These are phyloP conservation scores for Trifolium fragiferum DNA, from an alignment of 306 rosid genomes.

Conservation along the genomic window DNA sequence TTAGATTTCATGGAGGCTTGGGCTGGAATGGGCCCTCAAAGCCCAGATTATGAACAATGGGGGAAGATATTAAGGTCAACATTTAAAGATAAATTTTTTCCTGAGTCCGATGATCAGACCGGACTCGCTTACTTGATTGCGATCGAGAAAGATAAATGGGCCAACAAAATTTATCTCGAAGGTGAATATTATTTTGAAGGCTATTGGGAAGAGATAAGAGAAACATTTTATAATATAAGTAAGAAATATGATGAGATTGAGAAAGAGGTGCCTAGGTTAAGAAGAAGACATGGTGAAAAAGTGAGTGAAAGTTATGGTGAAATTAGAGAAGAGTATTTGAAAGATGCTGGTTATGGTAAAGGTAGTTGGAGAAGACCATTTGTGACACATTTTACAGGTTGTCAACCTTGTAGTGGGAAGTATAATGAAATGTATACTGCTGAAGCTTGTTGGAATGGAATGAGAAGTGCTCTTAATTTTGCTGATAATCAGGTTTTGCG, in stretches of 20 bases:
- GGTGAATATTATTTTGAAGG: slow-evolving; percentile 73
- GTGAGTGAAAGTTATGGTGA: slow-evolving; percentile 67
- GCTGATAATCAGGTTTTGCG: slow-evolving; percentile 91
- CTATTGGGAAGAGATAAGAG: slow-evolving; percentile 73
- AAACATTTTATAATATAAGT: slow-evolving; percentile 49
- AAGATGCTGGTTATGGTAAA: slow-evolving; percentile 52
- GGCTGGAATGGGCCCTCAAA: slow-evolving; percentile 95
- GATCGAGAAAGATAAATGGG: slow-evolving; percentile 63
- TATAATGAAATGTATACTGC: slow-evolving; percentile 67
- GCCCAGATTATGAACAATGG: slow-evolving; percentile 68
- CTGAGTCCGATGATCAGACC: slow-evolving; percentile 94
- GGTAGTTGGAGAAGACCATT: slow-evolving; percentile 79
- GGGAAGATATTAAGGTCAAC: slow-evolving; percentile 56
- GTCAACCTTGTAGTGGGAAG: slow-evolving; percentile 90
- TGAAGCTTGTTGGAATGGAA: slow-evolving; percentile 73
- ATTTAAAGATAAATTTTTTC: slow-evolving; percentile 76
- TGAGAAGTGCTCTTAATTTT: slow-evolving; percentile 68
- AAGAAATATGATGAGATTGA: slow-evolving; percentile 53
- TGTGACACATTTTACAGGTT: slow-evolving; percentile 84
- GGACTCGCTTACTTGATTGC: slow-evolving; percentile 79
- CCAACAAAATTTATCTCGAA: slow-evolving; percentile 74
- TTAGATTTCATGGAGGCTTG: slow-evolving; percentile 74
- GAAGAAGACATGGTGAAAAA: slow-evolving; percentile 80
- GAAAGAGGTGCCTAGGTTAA: slow-evolving; percentile 41
- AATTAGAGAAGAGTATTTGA: slow-evolving; percentile 54